Base-by-base conservation (phyloP, 2,329 filamentous ascomycete genomes). In the Onygenales sp. region DNA sequence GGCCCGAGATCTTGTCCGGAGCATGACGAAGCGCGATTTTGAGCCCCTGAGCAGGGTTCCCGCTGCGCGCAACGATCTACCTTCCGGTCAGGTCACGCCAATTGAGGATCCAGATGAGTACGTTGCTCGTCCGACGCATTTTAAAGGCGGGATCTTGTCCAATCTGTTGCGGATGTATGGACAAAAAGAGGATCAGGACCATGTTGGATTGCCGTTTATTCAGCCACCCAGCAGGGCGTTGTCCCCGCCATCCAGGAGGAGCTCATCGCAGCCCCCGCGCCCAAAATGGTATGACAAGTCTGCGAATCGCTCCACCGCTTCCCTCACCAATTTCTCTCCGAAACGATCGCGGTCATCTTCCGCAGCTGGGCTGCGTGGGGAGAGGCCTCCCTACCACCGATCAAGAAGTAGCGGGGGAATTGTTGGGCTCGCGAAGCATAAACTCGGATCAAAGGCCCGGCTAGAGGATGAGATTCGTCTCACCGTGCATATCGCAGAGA, bases 141-240 rank as follows among this genome's bases (percentile, higher is more conserved):
- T 88, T 65, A 81, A 84, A 49, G 85, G 84, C 33, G 87, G 88
- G 33, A 81, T 92, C 46, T 73, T 94, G 1, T 83, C 84, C 2
- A 85, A 83, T 0, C 72, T 94, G 0, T 72, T 93, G 49, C 87
- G 84, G 66, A 75, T 90, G 8, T 85, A 88, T 62, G 77, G 59
- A 60, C 62, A 54, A 60, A 59, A 55, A 64, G 58, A 53, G 69
- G 59, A 58, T 60, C 60, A 39, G 69, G 61, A 45, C 52, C 60
- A 33, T 33, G 11, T 13, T 1, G 10, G 10, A 27, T 10, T 13
- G 3, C 52, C 56, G 6, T 42, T 45, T 39, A 21, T 32, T 14
- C 62, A 62, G 44, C 62, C 59, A 39, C 36, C 36, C 17, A 31
- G 10, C 14, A 37, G 34, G 31, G 10, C 14, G 13, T n/a, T n/a